A percentile compares a stretch with the other conserved stretches of the same genome.
Conservation (phyloP, 2,329 filamentous ascomycete genomes). For the Claviceps humidiphila region DNA sequence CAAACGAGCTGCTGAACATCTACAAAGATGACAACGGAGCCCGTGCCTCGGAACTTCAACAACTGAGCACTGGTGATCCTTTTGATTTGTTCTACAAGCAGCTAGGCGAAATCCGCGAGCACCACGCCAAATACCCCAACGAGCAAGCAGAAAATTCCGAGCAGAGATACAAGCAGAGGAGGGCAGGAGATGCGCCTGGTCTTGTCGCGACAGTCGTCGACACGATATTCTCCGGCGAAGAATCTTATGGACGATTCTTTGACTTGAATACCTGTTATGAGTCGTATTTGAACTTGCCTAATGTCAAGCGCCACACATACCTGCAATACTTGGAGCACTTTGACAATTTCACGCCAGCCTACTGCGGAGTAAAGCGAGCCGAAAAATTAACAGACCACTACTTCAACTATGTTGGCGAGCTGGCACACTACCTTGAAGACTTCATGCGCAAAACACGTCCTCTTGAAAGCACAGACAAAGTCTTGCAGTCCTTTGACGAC, state of each 20-base stretch:
- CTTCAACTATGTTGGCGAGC: constrained; percentile 71
- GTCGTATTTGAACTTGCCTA: constrained; percentile 76
- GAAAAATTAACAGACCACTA: constrained; percentile 91
- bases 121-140: constrained; percentile 84
- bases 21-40: constrained; percentile 68
- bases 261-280: constrained; percentile 79
- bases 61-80: constrained; percentile 71
- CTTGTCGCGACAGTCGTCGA: constrained; percentile 59
- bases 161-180: constrained; percentile 67
- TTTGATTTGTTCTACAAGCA: constrained; percentile 89
- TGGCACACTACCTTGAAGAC: constrained; percentile 72
- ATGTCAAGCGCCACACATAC: constrained; percentile 74
- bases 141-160: constrained; percentile 93
- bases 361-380: constrained; percentile 58
- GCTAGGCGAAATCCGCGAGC: constrained; percentile 66
- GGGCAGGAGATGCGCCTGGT: constrained; percentile 50
- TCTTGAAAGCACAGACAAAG: constrained; percentile 69
- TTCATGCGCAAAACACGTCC: constrained; percentile 80
- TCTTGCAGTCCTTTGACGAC: constrained; percentile 62
- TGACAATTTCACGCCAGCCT: constrained; percentile 67
- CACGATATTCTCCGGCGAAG: constrained; percentile 88
- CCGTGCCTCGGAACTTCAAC: constrained; percentile 67
- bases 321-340: constrained; percentile 88
- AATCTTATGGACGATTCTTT: constrained; percentile 84
- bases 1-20: constrained; percentile 63